Base-by-base conservation (phyloP, 352 stramenopile species). In the Plasmopara halstedii region DNA sequence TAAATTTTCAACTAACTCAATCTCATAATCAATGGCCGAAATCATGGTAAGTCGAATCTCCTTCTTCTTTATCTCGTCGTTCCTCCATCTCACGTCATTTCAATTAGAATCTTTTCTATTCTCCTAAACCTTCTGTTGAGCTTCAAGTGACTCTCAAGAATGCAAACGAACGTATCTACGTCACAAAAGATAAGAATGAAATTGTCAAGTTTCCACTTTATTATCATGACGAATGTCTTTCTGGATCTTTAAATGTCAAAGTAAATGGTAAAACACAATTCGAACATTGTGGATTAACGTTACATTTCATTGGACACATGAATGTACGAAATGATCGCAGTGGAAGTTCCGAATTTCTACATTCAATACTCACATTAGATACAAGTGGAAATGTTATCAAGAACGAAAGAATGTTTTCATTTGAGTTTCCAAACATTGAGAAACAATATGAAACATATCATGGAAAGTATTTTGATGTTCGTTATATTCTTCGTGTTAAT, bases 381-480 rank as follows among this genome's bases (percentile, higher is more conserved):
- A 53, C 83, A 4, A 73, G 90, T 2, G 87, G 91, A n/a, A 58
- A 81, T 18, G 25, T 62, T 75, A 41, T 84, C 2, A 51, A 76
- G 26, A 50, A 60, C 9, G 51, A 76, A 49, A 73, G 71, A 48
- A 56, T 52, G 23, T 95, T 96, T 45, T 60, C 71, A 10, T 99
- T 99, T 58, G 74, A 94, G 42, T 98, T 99, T 70, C 72, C 71
- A 13, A 88, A 88, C 40, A 90, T 97, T 20, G 84, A 97, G 39
- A 98, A 97, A 66, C 77, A 83, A 10, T 86, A 98, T 58, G 96
- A 99, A 67, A 97, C 88, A 26, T 99, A 99, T 61, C 88, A 95
- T 42, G 96, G 96, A 32, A 68, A 98, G 97, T 67, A 95, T 98
- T 6, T 80, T 83, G 5, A 67, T 99, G 17, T n/a, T n/a, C 83